Conservation (phyloP, 2,329 filamentous ascomycete genomes). For the Chalaropsis thielavioides region DNA sequence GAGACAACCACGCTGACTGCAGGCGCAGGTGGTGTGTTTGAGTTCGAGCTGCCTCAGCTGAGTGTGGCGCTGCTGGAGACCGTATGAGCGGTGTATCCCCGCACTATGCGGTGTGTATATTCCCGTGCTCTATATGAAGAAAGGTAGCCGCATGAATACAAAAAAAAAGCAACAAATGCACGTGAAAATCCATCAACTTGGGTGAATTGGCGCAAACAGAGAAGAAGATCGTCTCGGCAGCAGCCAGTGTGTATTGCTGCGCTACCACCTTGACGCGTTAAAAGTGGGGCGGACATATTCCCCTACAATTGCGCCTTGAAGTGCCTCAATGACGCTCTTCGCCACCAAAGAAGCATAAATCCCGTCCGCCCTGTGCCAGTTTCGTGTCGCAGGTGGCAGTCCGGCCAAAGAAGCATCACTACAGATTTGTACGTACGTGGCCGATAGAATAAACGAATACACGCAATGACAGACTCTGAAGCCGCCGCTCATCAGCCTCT, state of each 20-base stretch:
- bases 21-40: constrained; percentile 33
- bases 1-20: constrained; percentile 28
- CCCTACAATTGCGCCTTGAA: not conserved
- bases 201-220: not conserved
- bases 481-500: not conserved
- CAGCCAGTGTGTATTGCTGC: not conserved
- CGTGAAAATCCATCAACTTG: not conserved
- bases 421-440: not conserved
- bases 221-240: not conserved
- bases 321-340: not conserved
- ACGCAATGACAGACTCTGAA: not conserved
- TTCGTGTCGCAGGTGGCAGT: not conserved
- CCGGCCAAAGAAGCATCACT: not conserved
- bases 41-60: constrained; percentile 38
- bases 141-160: not conserved
- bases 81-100: not conserved
- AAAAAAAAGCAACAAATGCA: not conserved
- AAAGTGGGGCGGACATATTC: constrained; percentile 10
- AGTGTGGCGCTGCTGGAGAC: constrained; percentile 43
- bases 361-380: not conserved
- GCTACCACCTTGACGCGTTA: not conserved
- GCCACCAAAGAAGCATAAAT: not conserved
- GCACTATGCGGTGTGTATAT: not conserved
- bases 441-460: not conserved
- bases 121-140: not conserved